Evolutionary conservation across 371 early-diverging fungal genomes (phyloP).

Genomic region (Umbelopsis sp.): DNA sequence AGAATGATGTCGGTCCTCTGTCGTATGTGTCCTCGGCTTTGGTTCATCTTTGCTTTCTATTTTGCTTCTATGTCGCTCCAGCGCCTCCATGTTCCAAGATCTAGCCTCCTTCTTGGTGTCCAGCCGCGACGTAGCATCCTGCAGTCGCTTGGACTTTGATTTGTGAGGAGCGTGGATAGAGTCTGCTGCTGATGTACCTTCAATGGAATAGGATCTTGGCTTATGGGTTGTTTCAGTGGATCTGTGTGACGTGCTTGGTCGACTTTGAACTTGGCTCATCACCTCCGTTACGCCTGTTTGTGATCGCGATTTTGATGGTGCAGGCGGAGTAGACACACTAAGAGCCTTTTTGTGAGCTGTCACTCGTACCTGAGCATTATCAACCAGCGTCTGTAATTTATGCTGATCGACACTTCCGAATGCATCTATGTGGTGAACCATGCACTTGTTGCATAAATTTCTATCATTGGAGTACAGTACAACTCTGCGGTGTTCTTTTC

Average conservation of each 20-base stretch:
- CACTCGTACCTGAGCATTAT: not conserved
- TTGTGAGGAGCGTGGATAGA: not conserved
- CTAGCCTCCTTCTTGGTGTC: not conserved
- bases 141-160: not conserved
- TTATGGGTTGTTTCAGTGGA: not conserved
- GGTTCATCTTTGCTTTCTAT: not conserved
- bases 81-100: not conserved
- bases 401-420: slow-evolving; percentile 9
- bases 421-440: slow-evolving; percentile 14
- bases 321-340: not conserved
- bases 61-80: slow-evolving; percentile 4
- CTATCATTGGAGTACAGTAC: slow-evolving; percentile 11
- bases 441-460: slow-evolving; percentile 13
- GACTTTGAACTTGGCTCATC: not conserved
- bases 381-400: not conserved
- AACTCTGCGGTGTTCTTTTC: not conserved
- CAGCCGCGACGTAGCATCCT: not conserved
- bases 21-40: not conserved
- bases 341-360: not conserved
- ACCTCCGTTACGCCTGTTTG: not conserved
- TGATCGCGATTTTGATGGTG: not conserved
- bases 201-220: not conserved
- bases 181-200: not conserved
- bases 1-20: not conserved
- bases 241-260: not conserved